These are phyloP conservation scores for Diaporthe ampelina DNA, from an alignment of 2,329 filamentous ascomycete genomes.

Conservation along the genomic window DNA sequence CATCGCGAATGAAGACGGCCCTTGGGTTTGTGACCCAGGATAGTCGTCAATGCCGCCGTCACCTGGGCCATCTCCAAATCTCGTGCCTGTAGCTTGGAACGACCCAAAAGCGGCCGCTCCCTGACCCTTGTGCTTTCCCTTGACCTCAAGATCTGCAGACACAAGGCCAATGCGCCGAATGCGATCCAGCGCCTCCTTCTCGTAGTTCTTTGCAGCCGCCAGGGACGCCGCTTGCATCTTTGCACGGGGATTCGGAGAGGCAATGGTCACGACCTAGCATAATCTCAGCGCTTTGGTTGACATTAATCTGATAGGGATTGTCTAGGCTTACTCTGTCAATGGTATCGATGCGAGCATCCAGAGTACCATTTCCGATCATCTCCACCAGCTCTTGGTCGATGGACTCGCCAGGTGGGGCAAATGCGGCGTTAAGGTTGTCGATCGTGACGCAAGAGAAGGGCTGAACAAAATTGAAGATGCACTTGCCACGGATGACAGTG, in stretches of 20 bases:
- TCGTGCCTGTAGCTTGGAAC: constrained; percentile 12
- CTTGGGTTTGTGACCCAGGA: constrained; percentile 6
- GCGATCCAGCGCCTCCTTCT: constrained; percentile 80
- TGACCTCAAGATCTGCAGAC: constrained; percentile 81
- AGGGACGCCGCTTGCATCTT: constrained; percentile 80
- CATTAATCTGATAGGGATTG: not conserved
- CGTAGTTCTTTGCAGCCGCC: constrained; percentile 77
- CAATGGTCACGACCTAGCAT: constrained; percentile 77
- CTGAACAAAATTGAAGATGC: constrained; percentile 92
- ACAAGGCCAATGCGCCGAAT: constrained; percentile 83
- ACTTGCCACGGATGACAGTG: constrained; percentile 84
- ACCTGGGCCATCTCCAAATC: constrained; percentile 16
- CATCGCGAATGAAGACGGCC: constrained; percentile 2
- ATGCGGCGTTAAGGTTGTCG: constrained; percentile 81
- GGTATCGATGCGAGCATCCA: constrained; percentile 87
- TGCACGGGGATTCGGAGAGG: constrained; percentile 74
- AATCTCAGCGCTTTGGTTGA: constrained; percentile 4
- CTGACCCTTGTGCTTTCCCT: constrained; percentile 46
- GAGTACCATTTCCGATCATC: constrained; percentile 80
- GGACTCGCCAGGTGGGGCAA: constrained; percentile 72
- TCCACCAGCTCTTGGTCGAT: constrained; percentile 81
- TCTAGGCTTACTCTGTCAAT: constrained; percentile 75
- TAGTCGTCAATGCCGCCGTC: constrained; percentile 16
- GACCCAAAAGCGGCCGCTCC: not conserved
- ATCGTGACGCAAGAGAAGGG: constrained; percentile 92